Evolutionary conservation across 345 rosid species (phyloP).

Genomic region (Populus euphratica): DNA sequence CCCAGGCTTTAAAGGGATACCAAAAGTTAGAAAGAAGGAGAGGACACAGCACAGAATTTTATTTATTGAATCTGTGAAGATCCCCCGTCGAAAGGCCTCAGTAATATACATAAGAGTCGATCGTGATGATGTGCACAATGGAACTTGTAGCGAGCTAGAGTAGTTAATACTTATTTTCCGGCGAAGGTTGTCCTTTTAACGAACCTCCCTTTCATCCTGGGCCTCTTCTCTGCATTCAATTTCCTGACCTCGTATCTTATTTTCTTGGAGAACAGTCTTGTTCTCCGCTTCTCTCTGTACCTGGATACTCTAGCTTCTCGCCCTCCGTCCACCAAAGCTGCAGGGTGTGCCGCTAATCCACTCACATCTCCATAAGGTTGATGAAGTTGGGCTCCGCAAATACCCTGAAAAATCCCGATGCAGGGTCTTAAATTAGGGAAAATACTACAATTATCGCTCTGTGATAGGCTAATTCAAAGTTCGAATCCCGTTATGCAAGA

Average conservation of each 20-base stretch:
- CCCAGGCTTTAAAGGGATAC: not conserved
- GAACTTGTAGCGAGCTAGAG: not conserved
- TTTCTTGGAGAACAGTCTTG: constrained; percentile 88
- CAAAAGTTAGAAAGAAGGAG: not conserved
- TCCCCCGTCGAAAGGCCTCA: not conserved
- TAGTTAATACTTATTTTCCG: constrained; percentile 6
- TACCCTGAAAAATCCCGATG: constrained; percentile 22
- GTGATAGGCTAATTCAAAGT: not conserved
- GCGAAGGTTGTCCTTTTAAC: constrained; percentile 63
- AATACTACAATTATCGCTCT: not conserved
- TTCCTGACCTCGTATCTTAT: constrained; percentile 94
- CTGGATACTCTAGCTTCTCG: constrained; percentile 84
- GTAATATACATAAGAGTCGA: not conserved
- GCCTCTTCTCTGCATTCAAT: constrained; percentile 91
- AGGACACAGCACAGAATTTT: not conserved
- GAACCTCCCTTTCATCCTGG: constrained; percentile 96
- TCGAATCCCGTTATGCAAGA: not conserved
- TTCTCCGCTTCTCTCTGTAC: constrained; percentile 83
- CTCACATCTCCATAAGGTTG: constrained; percentile 13
- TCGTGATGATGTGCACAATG: not conserved
- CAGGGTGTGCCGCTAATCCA: constrained; percentile 16
- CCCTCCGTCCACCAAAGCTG: constrained; percentile 44
- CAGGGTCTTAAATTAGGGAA: not conserved
- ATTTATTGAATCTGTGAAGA: not conserved
- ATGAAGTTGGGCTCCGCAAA: constrained; percentile 23